Evolutionary conservation across 331 rosid species (phyloP).

Genomic region (Acacia concinna): DNA sequence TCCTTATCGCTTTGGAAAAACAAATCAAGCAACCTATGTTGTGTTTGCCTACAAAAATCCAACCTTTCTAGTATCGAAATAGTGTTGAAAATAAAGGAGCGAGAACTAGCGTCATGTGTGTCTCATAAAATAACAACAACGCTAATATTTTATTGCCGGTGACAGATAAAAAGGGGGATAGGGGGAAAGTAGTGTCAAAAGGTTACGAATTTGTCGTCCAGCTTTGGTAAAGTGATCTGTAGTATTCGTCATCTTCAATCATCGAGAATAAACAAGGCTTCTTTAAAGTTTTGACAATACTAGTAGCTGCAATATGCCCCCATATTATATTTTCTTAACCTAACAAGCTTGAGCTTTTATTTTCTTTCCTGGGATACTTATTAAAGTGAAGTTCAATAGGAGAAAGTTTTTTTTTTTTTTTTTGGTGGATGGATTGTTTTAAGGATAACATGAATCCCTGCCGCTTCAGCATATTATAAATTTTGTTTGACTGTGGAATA

Average conservation of each 20-base stretch:
- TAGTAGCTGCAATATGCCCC: slow-evolving; percentile 19
- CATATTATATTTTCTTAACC: background rate
- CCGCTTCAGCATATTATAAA: slow-evolving; percentile 24
- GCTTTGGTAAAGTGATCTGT: slow-evolving; percentile 36
- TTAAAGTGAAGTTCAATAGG: background rate
- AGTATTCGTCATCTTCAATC: slow-evolving; percentile 43
- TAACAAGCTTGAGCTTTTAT: slow-evolving; percentile 27
- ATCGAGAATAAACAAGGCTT: slow-evolving; percentile 22
- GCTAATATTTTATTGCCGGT: slow-evolving; percentile 24
- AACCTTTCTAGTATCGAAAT: background rate
- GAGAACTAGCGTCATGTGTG: background rate
- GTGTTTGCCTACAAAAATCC: slow-evolving; percentile 1
- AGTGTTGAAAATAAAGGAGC: background rate
- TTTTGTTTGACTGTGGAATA: background rate
- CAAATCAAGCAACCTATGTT: background rate
- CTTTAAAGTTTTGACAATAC: slow-evolving; percentile 20
- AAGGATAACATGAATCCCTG: background rate
- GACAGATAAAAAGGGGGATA: slow-evolving; percentile 13
- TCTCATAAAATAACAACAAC: background rate
- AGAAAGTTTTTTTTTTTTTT: background rate
- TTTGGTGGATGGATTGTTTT: background rate
- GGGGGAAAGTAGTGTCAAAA: slow-evolving; percentile 17
- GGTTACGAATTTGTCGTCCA: slow-evolving; percentile 65
- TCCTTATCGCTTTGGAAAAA: background rate
- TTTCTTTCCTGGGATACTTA: background rate